These are phyloP conservation scores for Diaporthe sp. DNA, from an alignment of 2,329 filamentous ascomycete species.

Conservation along the genomic window DNA sequence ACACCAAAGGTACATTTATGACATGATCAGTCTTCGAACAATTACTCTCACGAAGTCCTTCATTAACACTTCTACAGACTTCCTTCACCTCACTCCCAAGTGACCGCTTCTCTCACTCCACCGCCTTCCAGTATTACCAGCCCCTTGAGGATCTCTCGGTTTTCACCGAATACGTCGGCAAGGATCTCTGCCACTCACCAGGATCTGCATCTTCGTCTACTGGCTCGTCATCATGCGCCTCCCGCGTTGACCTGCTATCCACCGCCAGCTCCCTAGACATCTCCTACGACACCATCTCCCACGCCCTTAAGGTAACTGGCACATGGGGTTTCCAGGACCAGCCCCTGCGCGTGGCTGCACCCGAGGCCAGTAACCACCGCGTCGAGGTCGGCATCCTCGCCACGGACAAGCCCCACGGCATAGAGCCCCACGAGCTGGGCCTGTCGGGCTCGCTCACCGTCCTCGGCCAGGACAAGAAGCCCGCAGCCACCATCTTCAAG, in stretches of 20 bases:
- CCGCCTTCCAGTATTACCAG: conserved; percentile 80
- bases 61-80: conserved; percentile 53
- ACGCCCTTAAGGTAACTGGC: conserved; percentile 74
- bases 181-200: conserved; percentile 63
- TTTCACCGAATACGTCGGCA: conserved; percentile 67
- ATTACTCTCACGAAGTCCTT: not conserved
- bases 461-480: conserved; percentile 79
- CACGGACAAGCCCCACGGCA: conserved; percentile 69
- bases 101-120: conserved; percentile 71
- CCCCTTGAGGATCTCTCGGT: conserved; percentile 69
- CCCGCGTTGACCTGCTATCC: conserved; percentile 58
- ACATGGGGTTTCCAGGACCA: conserved; percentile 70
- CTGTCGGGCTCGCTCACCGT: conserved; percentile 85
- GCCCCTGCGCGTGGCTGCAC: conserved; percentile 56
- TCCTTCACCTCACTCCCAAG: conserved; percentile 73
- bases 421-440: conserved; percentile 80
- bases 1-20: conserved; percentile 50
- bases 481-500: conserved; percentile 84
- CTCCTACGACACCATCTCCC: conserved; percentile 79
- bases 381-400: conserved; percentile 87
- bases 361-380: conserved; percentile 59
- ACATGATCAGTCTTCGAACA: conserved; percentile 6
- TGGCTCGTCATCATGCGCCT: conserved; percentile 59
- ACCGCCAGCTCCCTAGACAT: conserved; percentile 79
- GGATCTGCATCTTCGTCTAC: conserved; percentile 48